Conservation (phyloP, 305 asterid species). For the Rubia tinctorum region DNA sequence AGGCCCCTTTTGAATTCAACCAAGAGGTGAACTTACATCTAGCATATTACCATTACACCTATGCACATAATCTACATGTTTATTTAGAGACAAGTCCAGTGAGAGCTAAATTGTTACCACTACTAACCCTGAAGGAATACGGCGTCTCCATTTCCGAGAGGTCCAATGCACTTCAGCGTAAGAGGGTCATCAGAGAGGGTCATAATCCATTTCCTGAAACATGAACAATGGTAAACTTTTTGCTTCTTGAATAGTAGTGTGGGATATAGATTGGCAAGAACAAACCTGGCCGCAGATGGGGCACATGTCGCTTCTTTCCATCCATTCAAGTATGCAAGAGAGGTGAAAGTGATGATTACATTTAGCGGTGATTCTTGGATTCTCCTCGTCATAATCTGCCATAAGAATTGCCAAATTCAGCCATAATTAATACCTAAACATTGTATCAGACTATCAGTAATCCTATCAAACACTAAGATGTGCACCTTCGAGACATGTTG, state of each 20-base stretch:
- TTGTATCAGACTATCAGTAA: background rate
- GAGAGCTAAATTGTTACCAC: conserved; percentile 2
- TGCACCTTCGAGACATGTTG: conserved; percentile 88
- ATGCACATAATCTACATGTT: conserved; percentile 20
- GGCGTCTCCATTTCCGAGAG: conserved; percentile 7
- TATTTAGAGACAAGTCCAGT: conserved; percentile 5
- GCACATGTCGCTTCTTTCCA: conserved; percentile 84
- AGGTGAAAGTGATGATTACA: conserved; percentile 91
- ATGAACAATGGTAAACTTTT: background rate
- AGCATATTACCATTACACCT: conserved; percentile 5
- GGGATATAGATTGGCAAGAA: background rate
- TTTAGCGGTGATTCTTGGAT: conserved; percentile 69
- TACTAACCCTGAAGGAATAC: background rate
- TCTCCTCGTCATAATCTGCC: conserved; percentile 67
- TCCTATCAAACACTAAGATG: background rate
- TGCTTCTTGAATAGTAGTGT: background rate
- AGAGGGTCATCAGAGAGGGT: conserved; percentile 30
- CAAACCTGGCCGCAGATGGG: conserved; percentile 82
- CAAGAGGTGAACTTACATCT: background rate
- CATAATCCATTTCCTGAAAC: conserved; percentile 63
- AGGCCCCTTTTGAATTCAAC: background rate
- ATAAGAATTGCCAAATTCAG: conserved; percentile 7
- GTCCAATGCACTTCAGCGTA: conserved; percentile 2
- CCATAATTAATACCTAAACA: background rate
- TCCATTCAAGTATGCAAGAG: conserved; percentile 92